These are phyloP conservation scores for Kodamaea restingae DNA, from an alignment of 805 yeast species.

Conservation along the genomic window DNA sequence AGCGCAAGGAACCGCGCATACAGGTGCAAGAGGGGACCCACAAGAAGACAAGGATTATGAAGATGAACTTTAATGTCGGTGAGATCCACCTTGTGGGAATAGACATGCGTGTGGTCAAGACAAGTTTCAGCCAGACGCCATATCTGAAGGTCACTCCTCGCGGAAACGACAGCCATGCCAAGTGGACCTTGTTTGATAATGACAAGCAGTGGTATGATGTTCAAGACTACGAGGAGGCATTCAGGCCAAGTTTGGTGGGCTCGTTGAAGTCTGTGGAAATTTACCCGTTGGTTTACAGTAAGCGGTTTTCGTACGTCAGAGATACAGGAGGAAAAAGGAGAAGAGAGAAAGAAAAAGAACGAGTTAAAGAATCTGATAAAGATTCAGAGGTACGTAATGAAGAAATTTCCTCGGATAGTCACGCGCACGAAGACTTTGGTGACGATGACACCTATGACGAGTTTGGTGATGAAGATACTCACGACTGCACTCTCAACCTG, in stretches of 20 bases:
- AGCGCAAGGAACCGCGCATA: slow-evolving; percentile 34
- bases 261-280: slow-evolving; percentile 44
- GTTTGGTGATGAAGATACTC: slow-evolving; percentile 27
- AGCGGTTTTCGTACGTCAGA: slow-evolving; percentile 65
- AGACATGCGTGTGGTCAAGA: slow-evolving; percentile 58
- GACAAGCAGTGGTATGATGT: slow-evolving; percentile 61
- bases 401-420: no score
- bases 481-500: slow-evolving; percentile 26
- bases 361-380: not conserved
- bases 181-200: slow-evolving; percentile 40
- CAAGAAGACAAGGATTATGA: slow-evolving; percentile 45
- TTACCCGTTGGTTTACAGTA: slow-evolving; percentile 62
- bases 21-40: slow-evolving; percentile 43
- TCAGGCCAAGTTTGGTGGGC: slow-evolving; percentile 34
- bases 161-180: slow-evolving; percentile 19
- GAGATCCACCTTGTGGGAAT: slow-evolving; percentile 52
- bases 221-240: slow-evolving; percentile 59
- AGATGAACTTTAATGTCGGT: slow-evolving; percentile 63
- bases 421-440: not conserved
- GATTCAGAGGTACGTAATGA: no score
- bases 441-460: slow-evolving; percentile 6
- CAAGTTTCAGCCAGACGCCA: slow-evolving; percentile 33
- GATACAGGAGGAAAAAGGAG: slow-evolving; percentile 36
- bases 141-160: slow-evolving; percentile 7
- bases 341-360: slow-evolving; percentile 5